Evolutionary conservation across 805 yeast species (phyloP), one percentile per base, ranked within the genome.

Genomic region (Candida palmyrensis): DNA sequence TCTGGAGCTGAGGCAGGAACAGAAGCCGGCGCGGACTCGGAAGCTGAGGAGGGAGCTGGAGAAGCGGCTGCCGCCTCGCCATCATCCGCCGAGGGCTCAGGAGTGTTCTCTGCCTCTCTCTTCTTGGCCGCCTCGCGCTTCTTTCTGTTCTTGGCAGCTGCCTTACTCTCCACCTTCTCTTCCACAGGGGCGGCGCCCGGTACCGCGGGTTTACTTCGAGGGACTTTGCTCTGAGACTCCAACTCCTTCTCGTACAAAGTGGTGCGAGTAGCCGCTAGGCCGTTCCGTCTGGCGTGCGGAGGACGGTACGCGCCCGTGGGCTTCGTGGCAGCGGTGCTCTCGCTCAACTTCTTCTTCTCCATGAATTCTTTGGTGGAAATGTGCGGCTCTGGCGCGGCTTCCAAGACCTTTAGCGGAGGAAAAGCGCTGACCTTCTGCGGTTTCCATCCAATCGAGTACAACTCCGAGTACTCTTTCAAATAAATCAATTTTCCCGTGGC

Each of bases 241-340:
- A 67, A 45, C 55, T 78, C 84, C 55, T 68, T 70, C 51, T 79
- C 80, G 42, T 77, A 76, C 43, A 78, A 59, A 4, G 83, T 64
- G 36, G 77, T 69, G 25, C 70, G 55, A 9, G 65, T 49, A 3
- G 63, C 49, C 3, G 60, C 37, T 11, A 44, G 26, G 18, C 33
- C 32, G 16, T 54, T 42, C 35, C 53, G 68, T 57, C 95, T 74
- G 8, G 97, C 96, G 58, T 88, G 96, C 2, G 99, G 98, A 16
- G 98, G 98, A 57, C 95, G 77, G 57, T 92, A 92, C 26, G 97
- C 97, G 34, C 96, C 96, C 20, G 76, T 72, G 34, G 89, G 80
- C 53, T 80, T 82, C 35, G 71, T 55, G 13, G 66, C 57, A 12
- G 58, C 53, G 25, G 52, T 44, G 7, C 60, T 49, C 25, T 53